Base-by-base conservation (phyloP, 208 protist species). In the Leishmania mexicana region DNA sequence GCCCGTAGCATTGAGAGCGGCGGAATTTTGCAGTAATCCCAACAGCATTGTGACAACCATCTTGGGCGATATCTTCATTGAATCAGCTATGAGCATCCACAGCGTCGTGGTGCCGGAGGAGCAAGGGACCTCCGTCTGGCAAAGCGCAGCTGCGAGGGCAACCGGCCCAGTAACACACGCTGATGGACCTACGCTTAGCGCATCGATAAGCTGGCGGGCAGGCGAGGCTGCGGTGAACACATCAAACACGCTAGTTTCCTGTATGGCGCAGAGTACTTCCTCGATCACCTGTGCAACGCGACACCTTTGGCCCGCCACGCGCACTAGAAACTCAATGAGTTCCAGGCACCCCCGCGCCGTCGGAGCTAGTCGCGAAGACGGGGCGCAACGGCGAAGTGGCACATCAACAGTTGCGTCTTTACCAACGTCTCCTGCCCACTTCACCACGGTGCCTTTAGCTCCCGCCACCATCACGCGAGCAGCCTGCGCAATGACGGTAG, bases 391-490 rank as follows among this genome's bases (percentile, higher is more conserved):
- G 4, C 35, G 28, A 40, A 45, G 73, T 35, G 53, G 51, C 35
- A 45, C 31, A 6, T 5, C 73, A 45, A 1, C n/a, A 19, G n/a
- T 28, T 10, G n/a, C 24, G 53, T 62, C 73, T 42, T 42, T 35
- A 51, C 53, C n/a, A 31, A 62, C 73, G 15, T 62, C 31, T 42
- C 35, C 45, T 45, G 47, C n/a, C n/a, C 21, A 15, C 3, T 57
- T 19, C 19, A 6, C 53, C 49, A 62, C 53, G 31, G 73, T 17
- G 10, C 4, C 73, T 38, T 15, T 45, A 15, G 73, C 51, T 47
- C 51, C 19, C 51, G 35, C 73, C 73, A 62, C 73, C 73, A 76
- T 76, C 28, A 35, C 24, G 8, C 75, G 75, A 58, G 68, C 75
- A 57, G 42, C 31, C 54, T 79, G 75, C 35, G 60, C 38, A 28